Conservation (phyloP, 192 early-diverging fungal genomes). For the Linnemannia exigua region DNA sequence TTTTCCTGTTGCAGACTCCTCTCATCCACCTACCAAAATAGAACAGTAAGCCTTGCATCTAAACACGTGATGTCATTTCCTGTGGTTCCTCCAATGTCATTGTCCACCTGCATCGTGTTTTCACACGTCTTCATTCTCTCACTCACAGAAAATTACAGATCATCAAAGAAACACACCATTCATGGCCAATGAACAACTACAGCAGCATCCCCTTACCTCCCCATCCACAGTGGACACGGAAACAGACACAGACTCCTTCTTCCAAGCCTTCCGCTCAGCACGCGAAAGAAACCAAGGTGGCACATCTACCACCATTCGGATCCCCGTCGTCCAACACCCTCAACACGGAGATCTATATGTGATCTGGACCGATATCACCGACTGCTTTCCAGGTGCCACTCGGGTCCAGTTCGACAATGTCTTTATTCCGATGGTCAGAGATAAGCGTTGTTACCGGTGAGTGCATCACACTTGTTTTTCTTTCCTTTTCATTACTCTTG, state of each 20-base stretch:
- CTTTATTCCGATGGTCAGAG: slow-evolving; percentile 30
- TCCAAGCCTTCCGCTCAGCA: slow-evolving; percentile 11
- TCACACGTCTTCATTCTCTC: too few relatives aligned
- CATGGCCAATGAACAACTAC: too few relatives aligned
- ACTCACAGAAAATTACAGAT: too few relatives aligned
- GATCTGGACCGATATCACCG: slow-evolving; percentile 43
- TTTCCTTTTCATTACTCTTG: too few relatives aligned
- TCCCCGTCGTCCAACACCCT: slow-evolving; percentile 28
- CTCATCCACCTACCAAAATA: too few relatives aligned
- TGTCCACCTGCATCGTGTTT: too few relatives aligned
- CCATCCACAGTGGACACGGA: too few relatives aligned
- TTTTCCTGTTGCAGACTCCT: too few relatives aligned
- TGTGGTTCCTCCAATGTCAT: too few relatives aligned
- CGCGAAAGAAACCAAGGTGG: not conserved
- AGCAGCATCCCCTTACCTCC: not conserved
- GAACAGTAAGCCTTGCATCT: too few relatives aligned
- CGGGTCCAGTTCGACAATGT: slow-evolving; percentile 26
- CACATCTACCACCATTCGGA: slow-evolving; percentile 7
- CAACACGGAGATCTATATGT: slow-evolving; percentile 11
- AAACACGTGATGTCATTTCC: too few relatives aligned
- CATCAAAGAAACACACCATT: too few relatives aligned
- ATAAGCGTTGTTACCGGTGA: slow-evolving; percentile 34
- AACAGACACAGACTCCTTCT: not conserved
- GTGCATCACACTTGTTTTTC: not conserved
- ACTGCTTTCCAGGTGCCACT: slow-evolving; percentile 29